Conservation (phyloP, 345 rosid genomes). For the Mercurialis annua region DNA sequence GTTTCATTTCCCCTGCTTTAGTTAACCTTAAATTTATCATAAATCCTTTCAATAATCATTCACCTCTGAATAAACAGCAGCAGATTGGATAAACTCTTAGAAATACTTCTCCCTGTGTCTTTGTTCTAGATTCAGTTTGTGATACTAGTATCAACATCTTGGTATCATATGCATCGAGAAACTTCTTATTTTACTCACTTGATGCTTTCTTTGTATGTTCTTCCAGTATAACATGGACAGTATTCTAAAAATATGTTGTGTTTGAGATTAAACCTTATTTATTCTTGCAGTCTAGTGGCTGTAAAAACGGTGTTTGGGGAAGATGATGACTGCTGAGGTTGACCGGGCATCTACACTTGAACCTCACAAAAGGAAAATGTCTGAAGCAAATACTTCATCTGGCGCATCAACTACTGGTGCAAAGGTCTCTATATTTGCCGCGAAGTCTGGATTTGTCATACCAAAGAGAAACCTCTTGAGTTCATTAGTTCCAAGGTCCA, state of each 20-base stretch:
- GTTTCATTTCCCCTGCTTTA: no score
- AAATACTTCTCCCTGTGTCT: no score
- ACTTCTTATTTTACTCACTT: no score
- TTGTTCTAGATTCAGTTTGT: no score
- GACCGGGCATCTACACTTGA: conserved; percentile 31
- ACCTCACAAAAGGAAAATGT: conserved; percentile 34
- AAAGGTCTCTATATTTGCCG: conserved; percentile 69
- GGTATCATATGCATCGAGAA: no score
- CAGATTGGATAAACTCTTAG: no score
- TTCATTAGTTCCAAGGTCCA: conserved; percentile 64
- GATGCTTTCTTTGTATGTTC: not conserved
- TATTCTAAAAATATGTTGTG: not conserved
- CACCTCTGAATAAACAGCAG: no score
- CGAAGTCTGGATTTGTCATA: conserved; percentile 82
- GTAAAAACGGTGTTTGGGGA: not conserved
- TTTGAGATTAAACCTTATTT: not conserved
- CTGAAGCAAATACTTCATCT: conserved; percentile 34
- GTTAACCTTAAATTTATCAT: no score
- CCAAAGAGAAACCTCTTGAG: conserved; percentile 91
- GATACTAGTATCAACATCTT: no score
- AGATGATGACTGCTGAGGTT: conserved; percentile 28
- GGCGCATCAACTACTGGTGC: conserved; percentile 34
- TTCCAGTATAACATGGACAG: no score
- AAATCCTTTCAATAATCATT: no score
- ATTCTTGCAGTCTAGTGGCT: not conserved